These are phyloP conservation scores for Microdochium nivale DNA, from an alignment of 2,329 filamentous ascomycete genomes.

Conservation along the genomic window DNA sequence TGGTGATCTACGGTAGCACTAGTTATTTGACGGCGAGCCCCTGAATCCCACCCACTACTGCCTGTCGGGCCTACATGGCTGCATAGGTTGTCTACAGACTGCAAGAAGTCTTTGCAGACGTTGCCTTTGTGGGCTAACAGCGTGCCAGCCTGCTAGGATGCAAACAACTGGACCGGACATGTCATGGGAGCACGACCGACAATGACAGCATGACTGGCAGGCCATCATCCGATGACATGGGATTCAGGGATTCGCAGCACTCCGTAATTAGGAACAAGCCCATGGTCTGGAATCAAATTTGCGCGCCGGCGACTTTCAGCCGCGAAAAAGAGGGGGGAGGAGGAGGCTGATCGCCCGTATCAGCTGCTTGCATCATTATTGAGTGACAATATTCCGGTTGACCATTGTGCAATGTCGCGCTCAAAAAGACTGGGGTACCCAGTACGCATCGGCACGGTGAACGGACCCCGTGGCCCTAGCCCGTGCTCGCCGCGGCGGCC, in stretches of 20 bases:
- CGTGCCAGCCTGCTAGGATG: not conserved
- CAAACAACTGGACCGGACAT: too few relatives aligned
- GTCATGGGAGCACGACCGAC: not conserved
- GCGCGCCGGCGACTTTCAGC: not conserved
- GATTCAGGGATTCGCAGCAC: not conserved
- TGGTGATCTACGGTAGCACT: not conserved
- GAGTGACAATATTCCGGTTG: too few relatives aligned
- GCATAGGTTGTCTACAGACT: not conserved
- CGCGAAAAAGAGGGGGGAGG: not conserved
- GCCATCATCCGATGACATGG: not conserved
- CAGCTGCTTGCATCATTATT: too few relatives aligned
- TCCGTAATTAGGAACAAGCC: too few relatives aligned
- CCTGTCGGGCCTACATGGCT: not conserved
- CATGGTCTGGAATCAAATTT: not conserved
- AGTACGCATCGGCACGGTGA: not conserved
- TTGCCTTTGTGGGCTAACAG: not conserved
- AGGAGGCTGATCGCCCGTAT: too few relatives aligned
- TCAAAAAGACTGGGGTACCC: too few relatives aligned
- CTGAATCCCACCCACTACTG: too few relatives aligned
- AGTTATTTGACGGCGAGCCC: not conserved
- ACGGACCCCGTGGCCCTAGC: not conserved
- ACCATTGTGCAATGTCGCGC: too few relatives aligned
- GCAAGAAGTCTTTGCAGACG: not conserved
- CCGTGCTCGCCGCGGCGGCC: slow-evolving; percentile 1
- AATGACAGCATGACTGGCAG: not conserved